phyloP scores from a whole-genome alignment of 345 rosid genomes.

The Eucalyptus erythrocorys region DNA sequence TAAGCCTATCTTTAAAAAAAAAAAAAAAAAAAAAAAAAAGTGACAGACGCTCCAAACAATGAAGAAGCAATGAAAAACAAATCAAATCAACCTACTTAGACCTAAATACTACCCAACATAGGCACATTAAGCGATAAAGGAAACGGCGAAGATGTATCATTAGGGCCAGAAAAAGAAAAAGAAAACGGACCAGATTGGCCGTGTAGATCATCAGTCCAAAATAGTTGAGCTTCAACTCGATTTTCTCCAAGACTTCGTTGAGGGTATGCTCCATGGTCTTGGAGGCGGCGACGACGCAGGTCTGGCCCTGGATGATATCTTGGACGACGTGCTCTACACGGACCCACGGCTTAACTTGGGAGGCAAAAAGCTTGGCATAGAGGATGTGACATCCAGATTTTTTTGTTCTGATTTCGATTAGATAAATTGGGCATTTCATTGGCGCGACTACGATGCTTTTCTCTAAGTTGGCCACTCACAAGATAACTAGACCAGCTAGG shows the following conservation, averaged over 20 bases:
- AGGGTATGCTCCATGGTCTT: constrained; percentile 35
- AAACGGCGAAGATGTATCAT: neutral
- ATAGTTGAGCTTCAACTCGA: constrained; percentile 47
- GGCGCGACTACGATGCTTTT: too few species aligned
- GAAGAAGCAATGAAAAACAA: too few species aligned
- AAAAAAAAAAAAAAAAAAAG: too few species aligned
- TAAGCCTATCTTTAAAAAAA: too few species aligned
- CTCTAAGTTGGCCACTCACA: too few species aligned
- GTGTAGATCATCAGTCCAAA: constrained; percentile 68
- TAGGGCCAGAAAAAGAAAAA: neutral
- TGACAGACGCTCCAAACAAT: too few species aligned
- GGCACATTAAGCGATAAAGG: neutral
- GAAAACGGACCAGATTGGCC: constrained; percentile 36
- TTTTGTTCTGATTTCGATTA: too few species aligned
- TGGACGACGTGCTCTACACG: constrained; percentile 58
- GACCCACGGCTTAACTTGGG: constrained; percentile 42
- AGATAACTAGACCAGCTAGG: too few species aligned
- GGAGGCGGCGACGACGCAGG: constrained; percentile 43
- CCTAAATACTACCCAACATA: too few species aligned
- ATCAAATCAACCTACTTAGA: too few species aligned
- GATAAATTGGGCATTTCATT: too few species aligned
- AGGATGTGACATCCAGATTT: too few species aligned
- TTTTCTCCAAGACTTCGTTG: constrained; percentile 9
- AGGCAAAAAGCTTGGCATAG: constrained; percentile 52
- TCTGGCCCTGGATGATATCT: constrained; percentile 70